phyloP scores from a whole-genome alignment of 108 stramenopile genomes.

The Fragilaria crotonensis region DNA sequence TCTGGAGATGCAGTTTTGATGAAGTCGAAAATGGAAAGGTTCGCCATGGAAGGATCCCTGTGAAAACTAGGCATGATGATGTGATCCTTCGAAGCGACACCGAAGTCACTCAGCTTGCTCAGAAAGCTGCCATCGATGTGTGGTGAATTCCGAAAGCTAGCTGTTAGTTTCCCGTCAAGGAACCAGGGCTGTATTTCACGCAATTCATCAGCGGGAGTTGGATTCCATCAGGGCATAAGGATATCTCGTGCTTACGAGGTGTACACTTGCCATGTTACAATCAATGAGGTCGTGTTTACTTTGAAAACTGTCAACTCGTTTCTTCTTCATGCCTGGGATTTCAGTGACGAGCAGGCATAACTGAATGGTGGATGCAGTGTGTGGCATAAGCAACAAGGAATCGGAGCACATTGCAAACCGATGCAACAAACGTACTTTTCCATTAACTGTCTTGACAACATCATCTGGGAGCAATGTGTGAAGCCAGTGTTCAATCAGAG shows the following conservation, averaged over 20 bases:
- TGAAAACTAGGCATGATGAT: too few species aligned
- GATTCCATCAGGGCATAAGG: neutral
- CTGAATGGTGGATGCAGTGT: constrained; percentile 19
- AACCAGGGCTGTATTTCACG: constrained; percentile 81
- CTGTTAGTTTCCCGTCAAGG: constrained; percentile 65
- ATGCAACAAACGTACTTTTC: constrained; percentile 16
- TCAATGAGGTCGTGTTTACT: constrained; percentile 66
- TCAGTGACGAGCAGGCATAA: constrained; percentile 57
- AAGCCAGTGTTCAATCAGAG: constrained; percentile 77
- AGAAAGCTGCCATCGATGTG: constrained; percentile 80
- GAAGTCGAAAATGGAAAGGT: too few species aligned
- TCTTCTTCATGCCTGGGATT: constrained; percentile 56
- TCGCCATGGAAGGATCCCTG: too few species aligned
- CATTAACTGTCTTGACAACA: constrained; percentile 37
- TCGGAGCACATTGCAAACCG: neutral
- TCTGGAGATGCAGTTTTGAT: too few species aligned
- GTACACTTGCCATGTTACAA: constrained; percentile 87
- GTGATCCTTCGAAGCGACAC: too few species aligned
- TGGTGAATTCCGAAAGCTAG: constrained; percentile 40
- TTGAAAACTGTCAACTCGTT: constrained; percentile 47
- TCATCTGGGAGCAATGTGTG: constrained; percentile 63
- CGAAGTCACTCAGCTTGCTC: too few species aligned
- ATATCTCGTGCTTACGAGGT: constrained; percentile 73
- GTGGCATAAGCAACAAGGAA: neutral
- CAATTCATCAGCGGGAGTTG: too few species aligned